A percentile compares a stretch with the other conserved stretches of the same genome.
These are phyloP conservation scores for Russula foetens DNA, from an alignment of 768 basidiomycete species.

Conservation along the genomic window DNA sequence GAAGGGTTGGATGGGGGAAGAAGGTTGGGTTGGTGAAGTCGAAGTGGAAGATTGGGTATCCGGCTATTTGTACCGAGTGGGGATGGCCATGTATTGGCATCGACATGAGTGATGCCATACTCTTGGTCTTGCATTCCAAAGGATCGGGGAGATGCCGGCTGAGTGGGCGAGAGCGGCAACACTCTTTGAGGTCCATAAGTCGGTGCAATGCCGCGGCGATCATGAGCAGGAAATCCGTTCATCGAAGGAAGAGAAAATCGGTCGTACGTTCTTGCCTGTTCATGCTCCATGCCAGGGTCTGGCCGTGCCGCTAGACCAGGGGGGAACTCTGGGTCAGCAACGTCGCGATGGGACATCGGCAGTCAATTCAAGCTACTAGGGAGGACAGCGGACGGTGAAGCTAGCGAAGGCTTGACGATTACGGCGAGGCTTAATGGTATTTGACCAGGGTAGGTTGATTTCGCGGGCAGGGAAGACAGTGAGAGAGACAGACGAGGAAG, in stretches of 20 bases:
- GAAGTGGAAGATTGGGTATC: constrained; percentile 8
- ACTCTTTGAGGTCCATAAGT: constrained; percentile 13
- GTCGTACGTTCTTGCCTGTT: constrained; percentile 4
- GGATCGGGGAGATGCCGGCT: constrained; percentile 28
- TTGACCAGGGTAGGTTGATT: not conserved
- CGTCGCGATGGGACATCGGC: constrained; percentile 10
- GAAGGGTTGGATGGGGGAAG: constrained; percentile 28
- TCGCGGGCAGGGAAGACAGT: constrained; percentile 12
- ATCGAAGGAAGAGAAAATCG: not conserved
- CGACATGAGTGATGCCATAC: constrained; percentile 26
- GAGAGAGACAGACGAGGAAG: constrained; percentile 20
- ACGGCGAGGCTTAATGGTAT: constrained; percentile 1
- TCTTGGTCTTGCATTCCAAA: constrained; percentile 34
- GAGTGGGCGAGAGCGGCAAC: constrained; percentile 19
- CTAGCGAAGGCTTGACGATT: not conserved
- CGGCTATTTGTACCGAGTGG: constrained; percentile 29
- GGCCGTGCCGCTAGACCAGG: not conserved
- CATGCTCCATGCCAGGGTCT: not conserved
- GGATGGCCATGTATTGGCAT: constrained; percentile 25
- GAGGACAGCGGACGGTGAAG: not conserved
- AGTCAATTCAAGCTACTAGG: not conserved
- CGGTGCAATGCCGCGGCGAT: constrained; percentile 15
- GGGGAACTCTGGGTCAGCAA: constrained; percentile 5
- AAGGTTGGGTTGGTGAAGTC: constrained; percentile 37
- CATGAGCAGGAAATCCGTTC: constrained; percentile 12